Conservation (phyloP, 164 flowering plant species). For the Aristolochia contorta region DNA sequence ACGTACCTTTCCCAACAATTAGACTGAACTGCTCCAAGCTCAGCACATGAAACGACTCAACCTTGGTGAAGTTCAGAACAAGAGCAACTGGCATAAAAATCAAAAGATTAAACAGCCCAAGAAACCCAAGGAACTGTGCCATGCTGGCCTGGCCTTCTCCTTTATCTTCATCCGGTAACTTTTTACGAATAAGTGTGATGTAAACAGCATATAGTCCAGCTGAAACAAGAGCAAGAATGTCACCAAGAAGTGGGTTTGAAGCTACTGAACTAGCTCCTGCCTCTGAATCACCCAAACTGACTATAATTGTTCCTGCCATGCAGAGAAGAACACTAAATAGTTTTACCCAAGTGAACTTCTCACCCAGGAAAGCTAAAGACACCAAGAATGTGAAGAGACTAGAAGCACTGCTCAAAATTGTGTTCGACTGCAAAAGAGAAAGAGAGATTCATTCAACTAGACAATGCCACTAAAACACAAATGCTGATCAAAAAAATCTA, state of each 20-base stretch:
- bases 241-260: conserved; percentile 78
- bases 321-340: conserved; percentile 81
- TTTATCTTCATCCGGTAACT: conserved; percentile 71
- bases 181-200: conserved; percentile 77
- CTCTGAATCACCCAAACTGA: conserved; percentile 71
- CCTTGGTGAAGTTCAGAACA: conserved; percentile 44
- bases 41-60: conserved; percentile 56
- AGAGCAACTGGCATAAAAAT: conserved; percentile 86
- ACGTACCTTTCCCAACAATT: conserved; percentile 80
- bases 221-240: conserved; percentile 67
- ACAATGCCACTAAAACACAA: not conserved
- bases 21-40: conserved; percentile 73
- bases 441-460: not conserved
- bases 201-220: conserved; percentile 79
- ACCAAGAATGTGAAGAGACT: conserved; percentile 92
- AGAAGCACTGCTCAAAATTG: conserved; percentile 86
- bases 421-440: conserved; percentile 65
- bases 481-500: conserved; percentile 1
- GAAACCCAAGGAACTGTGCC: conserved; percentile 92
- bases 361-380: conserved; percentile 69
- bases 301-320: conserved; percentile 92
- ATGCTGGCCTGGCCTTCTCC: conserved; percentile 60
- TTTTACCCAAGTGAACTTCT: conserved; percentile 89
- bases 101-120: conserved; percentile 79
- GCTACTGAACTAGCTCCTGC: conserved; percentile 31